Conservation (phyloP, 345 rosid genomes). For the Chamaenerion angustifolium region DNA sequence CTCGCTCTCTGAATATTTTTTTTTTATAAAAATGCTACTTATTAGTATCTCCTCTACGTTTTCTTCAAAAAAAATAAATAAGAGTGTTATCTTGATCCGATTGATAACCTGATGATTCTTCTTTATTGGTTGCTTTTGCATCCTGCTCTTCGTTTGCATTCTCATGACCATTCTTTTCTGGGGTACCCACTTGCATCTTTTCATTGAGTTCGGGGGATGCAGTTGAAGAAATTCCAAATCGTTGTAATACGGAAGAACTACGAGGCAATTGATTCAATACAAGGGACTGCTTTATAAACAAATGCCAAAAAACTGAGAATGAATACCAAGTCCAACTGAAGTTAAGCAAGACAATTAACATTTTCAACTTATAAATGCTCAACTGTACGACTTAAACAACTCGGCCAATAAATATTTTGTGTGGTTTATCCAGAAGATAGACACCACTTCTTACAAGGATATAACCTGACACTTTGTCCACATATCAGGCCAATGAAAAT, state of each 20-base stretch:
- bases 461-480: too few relatives aligned
- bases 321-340: too few relatives aligned
- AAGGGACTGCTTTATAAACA: constrained; percentile 18
- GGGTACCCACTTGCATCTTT: constrained; percentile 27
- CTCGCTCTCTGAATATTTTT: constrained; percentile 37
- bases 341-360: too few relatives aligned
- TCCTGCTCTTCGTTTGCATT: constrained; percentile 14
- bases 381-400: too few relatives aligned
- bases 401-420: too few relatives aligned
- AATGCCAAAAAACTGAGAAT: too few relatives aligned
- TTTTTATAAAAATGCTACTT: too few relatives aligned
- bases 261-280: constrained; percentile 27
- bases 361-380: too few relatives aligned
- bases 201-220: constrained; percentile 49
- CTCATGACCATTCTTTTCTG: constrained; percentile 8
- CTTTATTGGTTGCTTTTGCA: constrained; percentile 13
- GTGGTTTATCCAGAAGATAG: too few relatives aligned
- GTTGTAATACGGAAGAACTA: constrained; percentile 28
- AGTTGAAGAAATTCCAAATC: constrained; percentile 53
- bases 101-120: constrained; percentile 27
- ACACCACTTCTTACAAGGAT: too few relatives aligned
- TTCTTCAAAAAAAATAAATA: constrained; percentile 18
- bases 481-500: too few relatives aligned
- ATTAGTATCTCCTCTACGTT: constrained; percentile 13
- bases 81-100: constrained; percentile 12